phyloP scores from a whole-genome alignment of 345 rosid genomes.

The Ricinus communis region DNA sequence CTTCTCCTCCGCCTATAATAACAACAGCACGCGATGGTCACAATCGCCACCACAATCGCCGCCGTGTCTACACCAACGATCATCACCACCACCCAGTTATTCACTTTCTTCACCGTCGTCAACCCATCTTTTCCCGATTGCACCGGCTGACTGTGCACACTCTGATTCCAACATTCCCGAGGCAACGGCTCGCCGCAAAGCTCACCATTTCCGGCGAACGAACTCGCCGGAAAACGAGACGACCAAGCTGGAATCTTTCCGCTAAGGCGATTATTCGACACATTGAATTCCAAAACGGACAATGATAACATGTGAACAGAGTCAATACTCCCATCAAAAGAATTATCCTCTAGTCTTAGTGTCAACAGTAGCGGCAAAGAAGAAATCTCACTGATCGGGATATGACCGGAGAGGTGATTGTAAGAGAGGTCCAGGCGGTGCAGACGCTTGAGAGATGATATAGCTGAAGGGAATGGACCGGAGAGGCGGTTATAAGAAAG shows the following conservation, averaged over 20 bases:
- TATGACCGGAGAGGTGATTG: slow-evolving; percentile 35
- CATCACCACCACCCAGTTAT: slow-evolving; percentile 15
- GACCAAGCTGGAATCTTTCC: slow-evolving; percentile 38
- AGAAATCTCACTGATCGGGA: slow-evolving; percentile 33
- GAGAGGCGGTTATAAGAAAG: slow-evolving; percentile 41
- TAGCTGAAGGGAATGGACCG: slow-evolving; percentile 34
- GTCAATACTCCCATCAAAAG: slow-evolving; percentile 31
- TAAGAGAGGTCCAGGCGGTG: slow-evolving; percentile 40
- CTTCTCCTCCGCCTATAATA: slow-evolving; percentile 17
- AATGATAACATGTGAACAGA: slow-evolving; percentile 6
- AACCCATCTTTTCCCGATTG: not conserved
- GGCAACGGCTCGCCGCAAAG: slow-evolving; percentile 45
- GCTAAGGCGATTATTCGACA: slow-evolving; percentile 35
- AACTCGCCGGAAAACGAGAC: slow-evolving; percentile 28
- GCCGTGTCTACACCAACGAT: slow-evolving; percentile 25
- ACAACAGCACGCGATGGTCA: slow-evolving; percentile 31
- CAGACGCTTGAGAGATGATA: slow-evolving; percentile 32
- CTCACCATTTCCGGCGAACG: slow-evolving; percentile 35
- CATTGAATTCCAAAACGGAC: slow-evolving; percentile 34
- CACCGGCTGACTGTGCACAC: slow-evolving; percentile 11
- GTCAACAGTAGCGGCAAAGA: slow-evolving; percentile 35
- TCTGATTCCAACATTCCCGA: slow-evolving; percentile 24
- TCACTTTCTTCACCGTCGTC: not conserved
- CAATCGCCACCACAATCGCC: slow-evolving; percentile 21
- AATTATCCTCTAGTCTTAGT: slow-evolving; percentile 38